Evolutionary conservation across 768 basidiomycete species (phyloP).

Genomic region (Scleroderma bovista): DNA sequence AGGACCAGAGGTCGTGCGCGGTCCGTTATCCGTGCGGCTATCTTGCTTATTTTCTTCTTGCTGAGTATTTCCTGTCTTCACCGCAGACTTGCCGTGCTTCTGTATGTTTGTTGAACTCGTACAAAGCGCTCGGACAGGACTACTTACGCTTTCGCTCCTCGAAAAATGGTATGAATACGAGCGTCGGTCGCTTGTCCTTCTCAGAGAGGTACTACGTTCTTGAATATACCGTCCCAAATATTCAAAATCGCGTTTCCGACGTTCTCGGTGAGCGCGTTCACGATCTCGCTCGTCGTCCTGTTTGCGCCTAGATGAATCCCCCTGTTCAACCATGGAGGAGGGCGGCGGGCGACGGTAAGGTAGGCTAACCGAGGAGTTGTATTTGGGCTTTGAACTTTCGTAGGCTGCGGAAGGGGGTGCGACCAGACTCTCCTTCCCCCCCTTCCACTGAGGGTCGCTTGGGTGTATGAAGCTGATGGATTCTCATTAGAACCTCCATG

Average conservation of each 20-base stretch:
- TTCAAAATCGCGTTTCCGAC: constrained; percentile 13
- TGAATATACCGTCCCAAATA: background rate
- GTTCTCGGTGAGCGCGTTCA: constrained; percentile 16
- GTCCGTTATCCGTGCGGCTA: constrained; percentile 6
- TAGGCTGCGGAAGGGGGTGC: constrained; percentile 17
- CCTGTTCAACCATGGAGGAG: constrained; percentile 38
- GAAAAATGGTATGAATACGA: constrained; percentile 24
- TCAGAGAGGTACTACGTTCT: constrained; percentile 16
- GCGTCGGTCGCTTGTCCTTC: constrained; percentile 18
- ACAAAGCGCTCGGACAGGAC: background rate
- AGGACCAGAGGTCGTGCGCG: background rate
- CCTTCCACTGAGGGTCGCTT: constrained; percentile 39
- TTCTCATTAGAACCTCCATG: constrained; percentile 2
- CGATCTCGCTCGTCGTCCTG: constrained; percentile 18
- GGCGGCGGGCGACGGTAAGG: constrained; percentile 16
- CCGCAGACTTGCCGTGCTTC: constrained; percentile 9
- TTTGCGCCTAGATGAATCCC: constrained; percentile 37
- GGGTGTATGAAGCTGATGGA: constrained; percentile 45
- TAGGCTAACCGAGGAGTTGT: constrained; percentile 14
- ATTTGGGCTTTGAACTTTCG: constrained; percentile 15
- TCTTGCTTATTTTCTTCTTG: background rate
- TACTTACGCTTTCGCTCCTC: constrained; percentile 21
- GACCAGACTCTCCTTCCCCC: constrained; percentile 14
- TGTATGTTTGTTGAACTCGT: constrained; percentile 11
- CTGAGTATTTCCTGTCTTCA: constrained; percentile 2